Percentiles rank a stretch among this genome's conserved stretches.
Evolutionary conservation across 1,284 basidiomycete species (phyloP).

Genomic region (Trichosporon sp.): DNA sequence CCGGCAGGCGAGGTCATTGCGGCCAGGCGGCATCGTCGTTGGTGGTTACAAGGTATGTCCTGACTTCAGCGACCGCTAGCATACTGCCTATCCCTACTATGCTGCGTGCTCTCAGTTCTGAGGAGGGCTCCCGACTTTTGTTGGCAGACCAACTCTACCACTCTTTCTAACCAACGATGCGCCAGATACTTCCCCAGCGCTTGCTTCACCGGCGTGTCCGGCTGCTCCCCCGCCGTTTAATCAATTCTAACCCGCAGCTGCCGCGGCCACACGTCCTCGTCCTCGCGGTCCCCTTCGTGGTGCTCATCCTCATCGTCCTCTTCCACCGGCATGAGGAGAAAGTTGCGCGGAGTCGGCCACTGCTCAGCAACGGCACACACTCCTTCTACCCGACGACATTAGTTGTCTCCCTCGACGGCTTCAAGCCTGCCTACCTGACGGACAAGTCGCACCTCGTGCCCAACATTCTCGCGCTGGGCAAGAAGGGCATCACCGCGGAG

Average conservation of each 20-base stretch:
- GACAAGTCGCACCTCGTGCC: conserved; percentile 25
- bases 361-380: conserved; percentile 36
- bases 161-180: not conserved
- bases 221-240: too few relatives aligned
- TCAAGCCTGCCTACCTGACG: conserved; percentile 40
- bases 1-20: not conserved
- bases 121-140: not conserved
- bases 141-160: not conserved
- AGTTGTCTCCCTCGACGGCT: conserved; percentile 44
- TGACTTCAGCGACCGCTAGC: not conserved
- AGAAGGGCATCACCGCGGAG: conserved; percentile 72
- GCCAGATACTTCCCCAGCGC: too few relatives aligned
- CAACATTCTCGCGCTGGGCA: conserved; percentile 34
- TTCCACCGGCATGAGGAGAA: conserved; percentile 12
- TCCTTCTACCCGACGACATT: conserved; percentile 40
- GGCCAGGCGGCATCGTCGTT: conserved; percentile 9
- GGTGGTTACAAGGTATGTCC: conserved; percentile 1
- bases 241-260: conserved; percentile 23
- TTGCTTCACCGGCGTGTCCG: too few relatives aligned
- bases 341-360: conserved; percentile 2
- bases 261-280: conserved; percentile 23
- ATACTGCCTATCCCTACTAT: too few relatives aligned
- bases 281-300: conserved; percentile 14
- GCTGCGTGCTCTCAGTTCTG: not conserved
- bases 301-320: conserved; percentile 21